phyloP scores from a whole-genome alignment of 192 early-diverging fungal genomes.

The Podila epicladia region DNA sequence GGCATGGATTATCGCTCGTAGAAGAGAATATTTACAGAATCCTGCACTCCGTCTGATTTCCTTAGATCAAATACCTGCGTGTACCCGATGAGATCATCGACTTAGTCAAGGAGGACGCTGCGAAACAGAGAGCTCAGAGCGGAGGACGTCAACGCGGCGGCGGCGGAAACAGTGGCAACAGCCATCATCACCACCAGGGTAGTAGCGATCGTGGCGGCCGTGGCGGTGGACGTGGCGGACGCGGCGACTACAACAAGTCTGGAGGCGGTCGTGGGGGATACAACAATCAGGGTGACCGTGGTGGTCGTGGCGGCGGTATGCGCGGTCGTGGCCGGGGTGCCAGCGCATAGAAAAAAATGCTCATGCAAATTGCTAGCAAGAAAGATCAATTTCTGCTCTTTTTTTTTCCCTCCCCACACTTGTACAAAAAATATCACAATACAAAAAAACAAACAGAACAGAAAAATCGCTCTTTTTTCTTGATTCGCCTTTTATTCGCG shows the following conservation, averaged over 20 bases:
- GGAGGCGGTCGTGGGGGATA: constrained; percentile 55
- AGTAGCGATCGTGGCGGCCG: constrained; percentile 64
- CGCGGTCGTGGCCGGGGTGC: constrained; percentile 47
- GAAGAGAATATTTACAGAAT: neutral
- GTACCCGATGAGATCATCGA: constrained; percentile 94
- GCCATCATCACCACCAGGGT: constrained; percentile 57
- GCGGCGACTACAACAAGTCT: constrained; percentile 25
- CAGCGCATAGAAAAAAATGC: constrained; percentile 27
- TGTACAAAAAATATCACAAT: constrained; percentile 13
- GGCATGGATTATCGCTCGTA: too few relatives aligned
- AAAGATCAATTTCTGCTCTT: neutral
- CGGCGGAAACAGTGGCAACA: constrained; percentile 31
- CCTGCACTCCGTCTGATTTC: neutral
- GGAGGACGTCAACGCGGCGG: constrained; percentile 56
- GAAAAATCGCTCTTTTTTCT: neutral
- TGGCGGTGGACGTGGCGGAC: constrained; percentile 54
- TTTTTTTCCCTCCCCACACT: neutral
- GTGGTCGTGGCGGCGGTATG: constrained; percentile 42
- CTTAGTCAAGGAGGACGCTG: constrained; percentile 87
- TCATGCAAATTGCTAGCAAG: constrained; percentile 2
- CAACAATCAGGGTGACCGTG: constrained; percentile 24
- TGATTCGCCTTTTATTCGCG: neutral
- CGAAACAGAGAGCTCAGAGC: constrained; percentile 59
- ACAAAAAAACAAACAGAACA: constrained; percentile 21
- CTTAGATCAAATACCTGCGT: constrained; percentile 78